These are phyloP conservation scores for Blastocystis sp. DNA, from an alignment of 352 stramenopile species.

Conservation along the genomic window DNA sequence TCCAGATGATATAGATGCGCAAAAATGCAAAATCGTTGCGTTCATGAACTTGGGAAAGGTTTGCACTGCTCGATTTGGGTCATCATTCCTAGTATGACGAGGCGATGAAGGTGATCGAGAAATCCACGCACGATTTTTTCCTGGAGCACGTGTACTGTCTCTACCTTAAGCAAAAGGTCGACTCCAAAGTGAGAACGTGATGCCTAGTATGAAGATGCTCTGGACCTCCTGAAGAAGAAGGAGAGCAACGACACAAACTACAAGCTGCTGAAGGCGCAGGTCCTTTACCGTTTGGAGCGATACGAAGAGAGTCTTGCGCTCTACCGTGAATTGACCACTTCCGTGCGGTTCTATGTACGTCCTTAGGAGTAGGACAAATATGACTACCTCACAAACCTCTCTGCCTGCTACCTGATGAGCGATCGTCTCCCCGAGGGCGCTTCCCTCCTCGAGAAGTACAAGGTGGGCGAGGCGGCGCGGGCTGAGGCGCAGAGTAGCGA, in stretches of 20 bases:
- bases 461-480: not conserved
- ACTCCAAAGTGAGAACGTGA: not conserved
- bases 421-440: constrained; percentile 11
- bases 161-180: constrained; percentile 59
- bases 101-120: constrained; percentile 55
- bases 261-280: constrained; percentile 43
- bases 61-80: not conserved
- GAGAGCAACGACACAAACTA: not conserved
- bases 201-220: constrained; percentile 38
- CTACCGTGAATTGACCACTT: constrained; percentile 11
- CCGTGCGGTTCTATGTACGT: not conserved
- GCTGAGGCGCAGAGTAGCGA: constrained; percentile 14
- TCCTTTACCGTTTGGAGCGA: constrained; percentile 58
- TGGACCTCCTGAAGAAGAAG: constrained; percentile 35
- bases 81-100: constrained; percentile 44
- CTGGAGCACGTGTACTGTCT: constrained; percentile 49
- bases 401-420: constrained; percentile 31
- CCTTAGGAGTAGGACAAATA: constrained; percentile 23
- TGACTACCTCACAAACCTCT: constrained; percentile 63
- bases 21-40: constrained; percentile 57
- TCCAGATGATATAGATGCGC: constrained; percentile 55
- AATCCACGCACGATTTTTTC: constrained; percentile 55
- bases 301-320: constrained; percentile 57
- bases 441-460: constrained; percentile 52
- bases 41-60: constrained; percentile 63